Base-by-base conservation (phyloP, 495 filamentous ascomycete species). In the Aspergillus funiculosus region DNA sequence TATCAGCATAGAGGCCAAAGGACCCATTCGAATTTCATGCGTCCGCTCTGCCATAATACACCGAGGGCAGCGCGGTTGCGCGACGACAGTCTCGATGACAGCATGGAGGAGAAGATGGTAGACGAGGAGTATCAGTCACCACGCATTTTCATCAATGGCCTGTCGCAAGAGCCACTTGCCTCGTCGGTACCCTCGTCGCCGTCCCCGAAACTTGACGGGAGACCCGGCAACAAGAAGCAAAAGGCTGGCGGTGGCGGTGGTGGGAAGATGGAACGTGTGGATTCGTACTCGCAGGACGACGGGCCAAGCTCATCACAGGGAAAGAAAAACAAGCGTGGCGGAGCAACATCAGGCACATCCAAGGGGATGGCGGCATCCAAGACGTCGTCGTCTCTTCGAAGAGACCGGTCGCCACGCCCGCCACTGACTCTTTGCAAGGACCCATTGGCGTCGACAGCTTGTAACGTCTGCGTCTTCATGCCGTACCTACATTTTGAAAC, bases 401-500 rank as follows among this genome's bases (percentile, higher is more conserved):
- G 29, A 6, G 39, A 52, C 9, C 60, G 62, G 24, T 65, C 56
- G 38, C 53, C 58, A 20, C 46, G 41, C 5, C 55, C 52, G 2
- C 26, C 52, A 10, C 49, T 61, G 0, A 56, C 51, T n/a, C 18
- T 66, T 6, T 64, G 62, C 35, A 63, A 66, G 43, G 67, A 71
- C 8, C 39, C 47, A 15, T 39, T 46, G 11, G 44, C 53, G n/a
- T 30, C 53, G 6, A 46, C 56, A 9, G 47, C 57, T 5, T 61
- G 59, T 34, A 72, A 82, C 41, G 75, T 82, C 40, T 78, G 79
- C 29, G 61, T 80, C 11, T 82, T 79, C 54, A 83, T 86, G 80
- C 82, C 82, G 1, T 86, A 81, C 52, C 60, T 84, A 11, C 81
- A 84, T 57, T 86, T 81, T 43, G 82, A 86, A 50, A 82, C 78